These are phyloP conservation scores for Fusarium napiforme DNA, from an alignment of 2,329 filamentous ascomycete species.

Conservation along the genomic window DNA sequence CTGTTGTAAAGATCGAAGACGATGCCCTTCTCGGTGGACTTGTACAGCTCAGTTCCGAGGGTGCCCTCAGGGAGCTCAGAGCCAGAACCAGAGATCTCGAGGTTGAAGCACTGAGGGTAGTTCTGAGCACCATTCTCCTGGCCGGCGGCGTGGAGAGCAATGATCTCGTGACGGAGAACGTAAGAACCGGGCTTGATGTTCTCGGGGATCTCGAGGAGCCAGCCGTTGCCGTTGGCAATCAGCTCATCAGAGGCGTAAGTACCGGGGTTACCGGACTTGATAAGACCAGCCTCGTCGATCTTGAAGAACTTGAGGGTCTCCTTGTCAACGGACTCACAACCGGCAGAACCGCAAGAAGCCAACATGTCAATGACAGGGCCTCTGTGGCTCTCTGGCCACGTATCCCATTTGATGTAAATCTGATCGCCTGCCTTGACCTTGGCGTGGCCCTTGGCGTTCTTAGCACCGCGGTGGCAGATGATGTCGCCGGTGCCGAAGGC, in stretches of 20 bases:
- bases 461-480: slow-evolving; percentile 58
- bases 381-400: slow-evolving; percentile 56
- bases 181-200: slow-evolving; percentile 55
- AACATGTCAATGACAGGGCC: slow-evolving; percentile 73
- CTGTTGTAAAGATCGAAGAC: slow-evolving; percentile 49
- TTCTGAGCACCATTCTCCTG: slow-evolving; percentile 60
- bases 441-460: slow-evolving; percentile 53
- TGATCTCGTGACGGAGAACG: slow-evolving; percentile 64
- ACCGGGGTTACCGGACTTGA: slow-evolving; percentile 55
- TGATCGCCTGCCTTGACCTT: slow-evolving; percentile 52
- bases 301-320: slow-evolving; percentile 70
- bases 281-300: slow-evolving; percentile 67
- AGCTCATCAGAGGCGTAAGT: slow-evolving; percentile 54
- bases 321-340: slow-evolving; percentile 67
- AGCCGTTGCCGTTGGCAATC: slow-evolving; percentile 54
- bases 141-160: slow-evolving; percentile 59
- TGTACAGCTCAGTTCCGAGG: slow-evolving; percentile 49
- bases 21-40: slow-evolving; percentile 47
- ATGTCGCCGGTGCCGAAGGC: slow-evolving; percentile 56
- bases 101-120: slow-evolving; percentile 64
- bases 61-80: slow-evolving; percentile 49
- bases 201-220: slow-evolving; percentile 50
- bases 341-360: slow-evolving; percentile 64
- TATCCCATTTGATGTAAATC: slow-evolving; percentile 55
- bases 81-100: slow-evolving; percentile 57